Conservation (phyloP, 108 stramenopile genomes). For the Skeletonema costatum region DNA sequence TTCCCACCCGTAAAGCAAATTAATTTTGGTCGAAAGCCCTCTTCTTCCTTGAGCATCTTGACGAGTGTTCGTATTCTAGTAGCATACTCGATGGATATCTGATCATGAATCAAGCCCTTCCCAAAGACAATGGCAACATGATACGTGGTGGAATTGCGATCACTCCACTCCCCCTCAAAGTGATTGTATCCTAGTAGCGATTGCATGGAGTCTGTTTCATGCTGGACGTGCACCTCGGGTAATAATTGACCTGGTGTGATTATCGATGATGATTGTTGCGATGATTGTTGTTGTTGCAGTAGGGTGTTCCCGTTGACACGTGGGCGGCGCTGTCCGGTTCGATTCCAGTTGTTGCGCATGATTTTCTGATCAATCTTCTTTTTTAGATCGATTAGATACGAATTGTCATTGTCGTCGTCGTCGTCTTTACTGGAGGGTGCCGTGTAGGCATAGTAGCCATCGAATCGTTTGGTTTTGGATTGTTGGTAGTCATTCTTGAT, state of each 20-base stretch:
- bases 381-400: constrained; percentile 21
- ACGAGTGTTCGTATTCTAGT: constrained; percentile 60
- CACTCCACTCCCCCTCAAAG: constrained; percentile 32
- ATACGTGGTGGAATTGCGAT: constrained; percentile 34
- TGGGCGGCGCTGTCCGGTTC: constrained; percentile 6
- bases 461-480: too few relatives aligned
- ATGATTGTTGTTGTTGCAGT: background rate
- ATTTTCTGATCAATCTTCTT: constrained; percentile 43
- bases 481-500: too few relatives aligned
- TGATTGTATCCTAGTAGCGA: constrained; percentile 41
- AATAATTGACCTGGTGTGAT: too few relatives aligned
- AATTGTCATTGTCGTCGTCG: too few relatives aligned
- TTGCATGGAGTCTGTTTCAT: constrained; percentile 40
- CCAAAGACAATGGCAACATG: constrained; percentile 74
- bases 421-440: too few relatives aligned
- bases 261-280: background rate
- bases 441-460: too few relatives aligned
- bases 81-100: constrained; percentile 76
- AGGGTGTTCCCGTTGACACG: constrained; percentile 5
- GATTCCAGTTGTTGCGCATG: constrained; percentile 15
- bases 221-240: constrained; percentile 9
- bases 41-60: constrained; percentile 57
- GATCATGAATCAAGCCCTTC: constrained; percentile 62
- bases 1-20: constrained; percentile 71
- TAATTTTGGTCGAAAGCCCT: constrained; percentile 49